These are phyloP conservation scores for Fraxinus americana DNA, from an alignment of 257 asterid genomes.

Conservation along the genomic window DNA sequence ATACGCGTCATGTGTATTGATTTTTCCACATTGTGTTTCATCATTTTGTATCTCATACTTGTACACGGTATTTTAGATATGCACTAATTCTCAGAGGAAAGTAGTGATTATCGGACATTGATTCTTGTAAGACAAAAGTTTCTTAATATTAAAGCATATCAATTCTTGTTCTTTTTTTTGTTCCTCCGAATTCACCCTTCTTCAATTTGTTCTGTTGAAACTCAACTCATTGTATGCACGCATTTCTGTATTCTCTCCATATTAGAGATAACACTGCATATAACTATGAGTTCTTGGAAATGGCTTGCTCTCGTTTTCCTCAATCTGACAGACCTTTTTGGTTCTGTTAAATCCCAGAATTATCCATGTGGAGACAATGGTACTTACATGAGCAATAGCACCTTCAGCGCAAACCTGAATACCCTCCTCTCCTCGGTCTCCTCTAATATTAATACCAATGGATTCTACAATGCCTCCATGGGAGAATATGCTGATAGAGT, in stretches of 20 bases:
- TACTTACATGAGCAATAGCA: conserved; percentile 23
- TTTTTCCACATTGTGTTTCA: too few relatives aligned
- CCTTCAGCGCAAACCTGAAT: conserved; percentile 27
- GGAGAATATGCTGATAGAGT: conserved; percentile 28
- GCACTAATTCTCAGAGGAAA: too few relatives aligned
- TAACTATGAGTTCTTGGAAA: background rate
- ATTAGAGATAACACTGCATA: background rate
- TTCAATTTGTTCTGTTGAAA: background rate
- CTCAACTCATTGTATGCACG: too few relatives aligned
- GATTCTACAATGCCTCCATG: conserved; percentile 35
- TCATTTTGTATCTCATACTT: too few relatives aligned
- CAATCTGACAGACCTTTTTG: background rate
- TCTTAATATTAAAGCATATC: background rate
- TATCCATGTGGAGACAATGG: conserved; percentile 20
- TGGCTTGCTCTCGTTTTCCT: conserved; percentile 10
- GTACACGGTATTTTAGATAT: too few relatives aligned
- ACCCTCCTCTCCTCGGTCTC: conserved; percentile 29
- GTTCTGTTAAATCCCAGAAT: background rate
- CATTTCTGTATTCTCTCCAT: too few relatives aligned
- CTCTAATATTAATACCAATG: conserved; percentile 17
- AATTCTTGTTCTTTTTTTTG: too few relatives aligned
- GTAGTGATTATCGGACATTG: too few relatives aligned
- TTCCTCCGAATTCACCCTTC: background rate
- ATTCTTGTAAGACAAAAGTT: too few relatives aligned
- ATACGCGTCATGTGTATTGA: too few relatives aligned